Evolutionary conservation across 2,329 filamentous ascomycete species (phyloP), one percentile per base, ranked within the genome.

Genomic region (Neopestalotiopsis sp.): DNA sequence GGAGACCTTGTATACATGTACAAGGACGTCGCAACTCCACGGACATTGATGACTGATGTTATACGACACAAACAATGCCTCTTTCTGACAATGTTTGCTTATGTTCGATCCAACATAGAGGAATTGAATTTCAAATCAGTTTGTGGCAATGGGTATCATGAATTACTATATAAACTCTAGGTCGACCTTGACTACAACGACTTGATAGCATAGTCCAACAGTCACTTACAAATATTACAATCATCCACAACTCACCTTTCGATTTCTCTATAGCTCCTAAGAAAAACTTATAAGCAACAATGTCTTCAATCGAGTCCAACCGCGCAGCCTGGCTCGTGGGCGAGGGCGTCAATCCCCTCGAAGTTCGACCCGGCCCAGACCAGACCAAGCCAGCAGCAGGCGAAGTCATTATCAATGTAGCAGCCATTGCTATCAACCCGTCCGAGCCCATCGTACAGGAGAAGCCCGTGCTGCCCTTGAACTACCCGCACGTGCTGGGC

Each of bases 401-500:
- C 53, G 68, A 69, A 42, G 61, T 69, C 4, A 61, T 69, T 28
- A 61, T 69, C 49, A 20, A 65, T 20, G 68, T 69, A 13, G 65
- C 68, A 13, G 68, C 68, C 1, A 40, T 69, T 12, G 68, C 68
- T 3, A 69, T 69, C 53, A 69, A 69, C 28, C 68, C 68, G 17
- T 58, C 61, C 0, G 68, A 69, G 28, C 65, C 64, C 20, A 42
- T 65, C 24, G 65, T 65, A 14, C 66, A 69, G 38, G 61, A 67
- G 1, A 45, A 20, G 13, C n/a, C 32, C 3, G 59, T 63, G 9
- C 20, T 69, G 3, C 68, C 65, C 20, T 9, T 68, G 24, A 49
- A 40, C 17, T 78, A 73, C 56, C 77, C 77, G 2, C 72, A 65
- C 14, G 71, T 79, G 34, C 70, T 78, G 12, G 76, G 77, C 20